Evolutionary conservation across 306 rosid genomes (phyloP).

Genomic region (Vigna trinervia): DNA sequence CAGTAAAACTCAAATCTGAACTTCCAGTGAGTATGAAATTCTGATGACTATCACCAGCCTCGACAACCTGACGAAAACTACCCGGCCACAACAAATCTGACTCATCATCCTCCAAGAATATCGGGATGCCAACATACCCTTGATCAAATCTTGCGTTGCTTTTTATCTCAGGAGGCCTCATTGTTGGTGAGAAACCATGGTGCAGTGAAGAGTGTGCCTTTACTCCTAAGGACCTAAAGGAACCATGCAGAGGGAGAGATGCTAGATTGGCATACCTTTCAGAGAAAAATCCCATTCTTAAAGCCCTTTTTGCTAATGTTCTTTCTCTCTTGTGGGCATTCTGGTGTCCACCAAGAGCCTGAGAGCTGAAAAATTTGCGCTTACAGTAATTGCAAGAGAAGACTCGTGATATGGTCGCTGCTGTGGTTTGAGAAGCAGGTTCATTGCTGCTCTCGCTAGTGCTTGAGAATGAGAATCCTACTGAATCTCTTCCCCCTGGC

Average conservation of each 20-base stretch:
- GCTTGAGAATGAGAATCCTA: constrained; percentile 75
- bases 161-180: constrained; percentile 62
- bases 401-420: constrained; percentile 58
- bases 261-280: constrained; percentile 74
- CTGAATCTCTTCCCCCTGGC: constrained; percentile 49
- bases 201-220: constrained; percentile 86
- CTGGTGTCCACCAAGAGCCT: constrained; percentile 97
- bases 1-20: constrained; percentile 59
- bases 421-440: constrained; percentile 58
- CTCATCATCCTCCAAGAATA: constrained; percentile 78
- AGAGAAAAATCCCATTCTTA: constrained; percentile 79
- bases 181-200: constrained; percentile 57
- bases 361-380: constrained; percentile 89
- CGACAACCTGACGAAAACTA: constrained; percentile 69
- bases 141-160: constrained; percentile 62
- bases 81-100: constrained; percentile 85
- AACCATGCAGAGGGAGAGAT: constrained; percentile 80
- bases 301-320: constrained; percentile 80
- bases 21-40: constrained; percentile 58
- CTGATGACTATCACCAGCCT: constrained; percentile 52
- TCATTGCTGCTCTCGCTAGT: constrained; percentile 90
- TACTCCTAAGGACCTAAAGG: constrained; percentile 78
- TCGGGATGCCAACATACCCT: constrained; percentile 64
- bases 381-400: constrained; percentile 92
- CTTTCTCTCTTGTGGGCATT: constrained; percentile 93